Percentiles rank a stretch among this genome's conserved stretches.
phyloP scores from a whole-genome alignment of 2,329 filamentous ascomycete species.

The Exserohilum rostratum region DNA sequence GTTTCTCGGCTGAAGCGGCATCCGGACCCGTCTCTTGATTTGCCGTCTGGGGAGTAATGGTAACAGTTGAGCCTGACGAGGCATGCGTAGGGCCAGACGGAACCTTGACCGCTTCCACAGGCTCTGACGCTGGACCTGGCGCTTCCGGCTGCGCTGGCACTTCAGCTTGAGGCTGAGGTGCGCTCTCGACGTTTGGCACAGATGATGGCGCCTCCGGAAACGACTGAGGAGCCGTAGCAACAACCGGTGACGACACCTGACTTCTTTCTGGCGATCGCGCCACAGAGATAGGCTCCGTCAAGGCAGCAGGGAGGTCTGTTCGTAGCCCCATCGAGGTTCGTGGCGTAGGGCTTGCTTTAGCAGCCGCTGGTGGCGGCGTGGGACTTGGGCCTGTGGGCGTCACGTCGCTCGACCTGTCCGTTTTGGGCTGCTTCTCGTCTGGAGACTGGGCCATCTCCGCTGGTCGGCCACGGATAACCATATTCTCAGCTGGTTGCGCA shows the following conservation, averaged over 20 bases:
- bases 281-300: slow-evolving; percentile 17
- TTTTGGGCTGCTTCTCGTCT: slow-evolving; percentile 10
- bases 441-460: slow-evolving; percentile 33
- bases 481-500: slow-evolving; percentile 24
- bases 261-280: slow-evolving; percentile 16
- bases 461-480: slow-evolving; percentile 29
- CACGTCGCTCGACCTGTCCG: slow-evolving; percentile 27
- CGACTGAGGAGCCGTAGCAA: not conserved
- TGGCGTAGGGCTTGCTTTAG: not conserved
- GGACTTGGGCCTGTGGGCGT: slow-evolving; percentile 28
- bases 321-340: slow-evolving; percentile 5
- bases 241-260: slow-evolving; percentile 3
- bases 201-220: not conserved
- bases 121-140: not conserved
- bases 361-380: not conserved
- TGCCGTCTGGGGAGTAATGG: slow-evolving; percentile 11
- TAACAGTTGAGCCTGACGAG: slow-evolving; percentile 9
- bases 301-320: slow-evolving; percentile 17
- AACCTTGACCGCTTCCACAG: not conserved
- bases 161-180: not conserved
- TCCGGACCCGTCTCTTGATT: not conserved
- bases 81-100: slow-evolving; percentile 10
- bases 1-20: not conserved
- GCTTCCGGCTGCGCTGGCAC: not conserved
- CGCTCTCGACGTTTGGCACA: not conserved